Evolutionary conservation across 1,139 yeast species (phyloP).

Genomic region (Pneumocystis carinii): DNA sequence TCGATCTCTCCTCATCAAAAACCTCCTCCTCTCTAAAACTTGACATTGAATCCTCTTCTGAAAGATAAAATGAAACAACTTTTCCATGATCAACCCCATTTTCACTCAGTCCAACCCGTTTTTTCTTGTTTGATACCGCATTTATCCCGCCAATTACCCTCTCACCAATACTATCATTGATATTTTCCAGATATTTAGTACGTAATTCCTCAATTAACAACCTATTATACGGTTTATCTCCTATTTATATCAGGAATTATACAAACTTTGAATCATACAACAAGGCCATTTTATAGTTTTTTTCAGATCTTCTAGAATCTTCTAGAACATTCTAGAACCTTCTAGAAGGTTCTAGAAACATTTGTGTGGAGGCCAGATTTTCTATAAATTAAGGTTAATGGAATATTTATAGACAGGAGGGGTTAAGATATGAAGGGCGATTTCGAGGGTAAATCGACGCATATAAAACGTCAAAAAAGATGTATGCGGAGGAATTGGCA

Average conservation of each 20-base stretch:
- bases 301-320: too few relatives aligned
- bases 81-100: neutral
- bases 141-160: conserved; percentile 13
- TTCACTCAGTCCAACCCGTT: neutral
- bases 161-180: conserved; percentile 15
- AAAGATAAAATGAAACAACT: neutral
- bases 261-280: conserved; percentile 3
- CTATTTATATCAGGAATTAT: neutral
- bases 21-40: neutral
- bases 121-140: conserved; percentile 2
- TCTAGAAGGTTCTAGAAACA: too few relatives aligned
- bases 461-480: too few relatives aligned
- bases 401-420: too few relatives aligned
- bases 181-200: conserved; percentile 12
- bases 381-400: too few relatives aligned
- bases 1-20: neutral
- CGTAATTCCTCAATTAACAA: conserved; percentile 12
- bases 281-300: neutral
- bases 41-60: neutral
- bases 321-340: too few relatives aligned
- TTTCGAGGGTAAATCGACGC: too few relatives aligned
- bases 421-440: too few relatives aligned
- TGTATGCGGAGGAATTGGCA: too few relatives aligned
- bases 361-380: too few relatives aligned
- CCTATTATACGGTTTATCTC: neutral